Evolutionary conservation across 441 rosid genomes (phyloP).

Genomic region (Brassica balearica): DNA sequence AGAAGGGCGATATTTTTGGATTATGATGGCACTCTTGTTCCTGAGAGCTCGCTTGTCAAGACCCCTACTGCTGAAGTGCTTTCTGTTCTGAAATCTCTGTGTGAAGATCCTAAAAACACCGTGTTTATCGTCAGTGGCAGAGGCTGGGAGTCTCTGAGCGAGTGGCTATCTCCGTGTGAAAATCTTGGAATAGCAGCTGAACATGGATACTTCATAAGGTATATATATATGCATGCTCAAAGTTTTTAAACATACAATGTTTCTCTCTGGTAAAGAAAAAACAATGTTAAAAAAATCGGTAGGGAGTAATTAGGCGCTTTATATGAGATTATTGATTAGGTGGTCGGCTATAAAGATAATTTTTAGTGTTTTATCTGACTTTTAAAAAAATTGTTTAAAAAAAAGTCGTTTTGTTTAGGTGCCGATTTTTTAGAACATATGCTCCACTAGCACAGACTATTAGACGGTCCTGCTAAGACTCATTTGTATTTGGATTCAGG

Average conservation of each 20-base stretch:
- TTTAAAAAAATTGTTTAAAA: too few relatives aligned
- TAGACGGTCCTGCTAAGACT: background rate
- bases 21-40: conserved; percentile 65
- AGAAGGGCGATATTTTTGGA: conserved; percentile 64
- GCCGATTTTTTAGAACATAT: background rate
- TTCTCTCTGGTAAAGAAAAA: background rate
- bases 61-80: conserved; percentile 49
- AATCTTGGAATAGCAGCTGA: conserved; percentile 70
- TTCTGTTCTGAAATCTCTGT: conserved; percentile 51
- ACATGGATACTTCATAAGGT: conserved; percentile 67
- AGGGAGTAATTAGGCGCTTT: too few relatives aligned
- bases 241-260: background rate
- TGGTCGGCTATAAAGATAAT: too few relatives aligned
- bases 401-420: too few relatives aligned
- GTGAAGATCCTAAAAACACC: conserved; percentile 56
- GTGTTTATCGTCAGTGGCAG: conserved; percentile 67
- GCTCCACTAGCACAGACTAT: too few relatives aligned
- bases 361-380: too few relatives aligned
- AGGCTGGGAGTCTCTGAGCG: conserved; percentile 52
- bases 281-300: too few relatives aligned
- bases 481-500: conserved; percentile 40
- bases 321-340: too few relatives aligned
- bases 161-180: conserved; percentile 55
- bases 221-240: conserved; percentile 7
- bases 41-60: conserved; percentile 50